Base-by-base conservation (phyloP, 2,329 filamentous ascomycete genomes). In the Colletotrichum agaves region DNA sequence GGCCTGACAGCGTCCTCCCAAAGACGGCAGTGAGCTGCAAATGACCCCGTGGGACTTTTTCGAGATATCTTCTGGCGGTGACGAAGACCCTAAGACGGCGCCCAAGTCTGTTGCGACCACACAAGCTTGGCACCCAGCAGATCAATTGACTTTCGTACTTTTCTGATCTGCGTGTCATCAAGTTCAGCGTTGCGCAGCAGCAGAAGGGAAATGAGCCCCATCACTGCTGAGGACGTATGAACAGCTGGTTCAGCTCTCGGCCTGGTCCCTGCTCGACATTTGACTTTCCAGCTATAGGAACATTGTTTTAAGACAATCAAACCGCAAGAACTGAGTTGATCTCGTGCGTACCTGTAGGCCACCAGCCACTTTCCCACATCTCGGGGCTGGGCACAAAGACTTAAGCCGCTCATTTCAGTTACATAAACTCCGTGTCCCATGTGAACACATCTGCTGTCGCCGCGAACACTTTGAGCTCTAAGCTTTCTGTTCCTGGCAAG, bases 401-500 rank as follows among this genome's bases (percentile, higher is more conserved):
- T 33, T 19, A 39, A 5, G 23, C 23, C 5, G 19, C 19, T 31
- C 19, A 3, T 11, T 1, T 0, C 17, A 55, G 47, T 47, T 33
- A 65, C 57, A 65, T 61, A 15, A 46, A 15, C 11, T 19, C n/a
- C 5, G 21, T n/a, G 4, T 61, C 62, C 62, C 47, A 65, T 11
- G 21, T 5, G 3, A 27, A 61, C 3, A 17, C 10, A 12, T 35
- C 57, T 3, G 56, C 75, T 11, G 77, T 78, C 13, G 73, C 75
- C 7, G 72, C 66, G 23, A 82, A 69, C 4, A 82, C 69, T 3
- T 74, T 70, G 5, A 82, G 68, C 3, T n/a, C n/a, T n/a, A n/a
- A n/a, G 77, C 78, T 47, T 79, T 74, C 57, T 82, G 80, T 50
- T 81, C 80, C 8, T 67, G 67, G 5, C 70, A 69, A 4, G 76